Percentiles rank a stretch among this genome's conserved stretches.
These are phyloP conservation scores for Amanita pseudoporphyria DNA, from an alignment of 768 basidiomycete genomes.

Conservation along the genomic window DNA sequence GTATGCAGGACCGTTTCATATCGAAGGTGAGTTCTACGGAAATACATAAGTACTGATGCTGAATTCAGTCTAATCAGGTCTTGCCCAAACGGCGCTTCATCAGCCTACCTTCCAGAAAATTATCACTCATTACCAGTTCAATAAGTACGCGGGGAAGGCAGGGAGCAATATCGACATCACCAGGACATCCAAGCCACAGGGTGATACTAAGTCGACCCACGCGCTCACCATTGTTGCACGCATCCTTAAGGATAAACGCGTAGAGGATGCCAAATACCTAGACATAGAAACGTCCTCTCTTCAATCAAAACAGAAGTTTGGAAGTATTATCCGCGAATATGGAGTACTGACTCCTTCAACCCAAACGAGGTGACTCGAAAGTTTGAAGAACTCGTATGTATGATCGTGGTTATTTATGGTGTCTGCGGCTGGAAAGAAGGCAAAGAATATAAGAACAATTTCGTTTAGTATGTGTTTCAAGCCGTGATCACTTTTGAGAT, in stretches of 20 bases:
- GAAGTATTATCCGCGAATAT: slow-evolving; percentile 31
- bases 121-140: too few species aligned
- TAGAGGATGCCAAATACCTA: slow-evolving; percentile 10
- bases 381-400: slow-evolving; percentile 56
- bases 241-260: too few species aligned
- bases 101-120: slow-evolving; percentile 9
- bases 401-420: slow-evolving; percentile 43
- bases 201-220: slow-evolving; percentile 19
- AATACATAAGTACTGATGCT: background rate
- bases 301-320: too few species aligned
- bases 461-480: slow-evolving; percentile 38
- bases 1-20: slow-evolving; percentile 37
- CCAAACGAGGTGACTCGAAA: slow-evolving; percentile 36
- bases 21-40: slow-evolving; percentile 45
- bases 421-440: slow-evolving; percentile 39
- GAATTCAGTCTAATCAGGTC: slow-evolving; percentile 36
- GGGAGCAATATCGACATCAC: background rate
- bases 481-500: background rate
- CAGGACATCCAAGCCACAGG: background rate
- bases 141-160: background rate
- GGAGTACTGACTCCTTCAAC: slow-evolving; percentile 29
- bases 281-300: slow-evolving; percentile 12
- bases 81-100: slow-evolving; percentile 48
- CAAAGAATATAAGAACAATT: slow-evolving; percentile 42
- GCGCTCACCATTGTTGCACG: slow-evolving; percentile 46